Conservation (phyloP, 768 basidiomycete species). For the Amanita jacksonii region DNA sequence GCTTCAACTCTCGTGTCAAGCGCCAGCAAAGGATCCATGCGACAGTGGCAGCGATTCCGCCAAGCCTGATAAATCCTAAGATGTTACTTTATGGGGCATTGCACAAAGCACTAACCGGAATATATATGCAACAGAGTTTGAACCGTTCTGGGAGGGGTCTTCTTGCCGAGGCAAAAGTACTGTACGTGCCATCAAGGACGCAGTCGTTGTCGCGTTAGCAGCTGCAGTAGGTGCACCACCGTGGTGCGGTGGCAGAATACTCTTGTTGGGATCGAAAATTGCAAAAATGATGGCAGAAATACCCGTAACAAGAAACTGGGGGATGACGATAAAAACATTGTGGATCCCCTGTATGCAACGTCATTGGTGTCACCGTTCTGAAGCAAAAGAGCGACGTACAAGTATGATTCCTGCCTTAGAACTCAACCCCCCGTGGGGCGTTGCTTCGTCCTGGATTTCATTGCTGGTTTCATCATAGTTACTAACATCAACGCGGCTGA, state of each 20-base stretch:
- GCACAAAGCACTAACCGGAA: conserved; percentile 45
- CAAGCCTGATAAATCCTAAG: conserved; percentile 30
- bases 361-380: not conserved
- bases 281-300: conserved; percentile 82
- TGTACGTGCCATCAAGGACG: not conserved
- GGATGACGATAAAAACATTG: conserved; percentile 88
- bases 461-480: conserved; percentile 2
- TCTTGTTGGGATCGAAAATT: conserved; percentile 60
- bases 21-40: conserved; percentile 23
- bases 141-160: conserved; percentile 15
- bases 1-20: conserved; percentile 19
- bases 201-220: conserved; percentile 1
- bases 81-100: not conserved
- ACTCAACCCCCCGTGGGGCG: conserved; percentile 36
- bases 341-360: conserved; percentile 67
- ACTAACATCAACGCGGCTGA: conserved; percentile 10
- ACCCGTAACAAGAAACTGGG: conserved; percentile 89
- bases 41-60: conserved; percentile 23
- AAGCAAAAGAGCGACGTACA: conserved; percentile 31
- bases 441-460: not conserved
- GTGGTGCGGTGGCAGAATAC: conserved; percentile 27
- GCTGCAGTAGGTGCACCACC: conserved; percentile 6
- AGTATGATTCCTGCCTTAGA: conserved; percentile 85
- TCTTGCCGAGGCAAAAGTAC: conserved; percentile 3
- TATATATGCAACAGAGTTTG: conserved; percentile 72